Evolutionary conservation across 495 filamentous ascomycete genomes (phyloP), one percentile per base, ranked within the genome.

Genomic region (Lasiosphaeria ovina): DNA sequence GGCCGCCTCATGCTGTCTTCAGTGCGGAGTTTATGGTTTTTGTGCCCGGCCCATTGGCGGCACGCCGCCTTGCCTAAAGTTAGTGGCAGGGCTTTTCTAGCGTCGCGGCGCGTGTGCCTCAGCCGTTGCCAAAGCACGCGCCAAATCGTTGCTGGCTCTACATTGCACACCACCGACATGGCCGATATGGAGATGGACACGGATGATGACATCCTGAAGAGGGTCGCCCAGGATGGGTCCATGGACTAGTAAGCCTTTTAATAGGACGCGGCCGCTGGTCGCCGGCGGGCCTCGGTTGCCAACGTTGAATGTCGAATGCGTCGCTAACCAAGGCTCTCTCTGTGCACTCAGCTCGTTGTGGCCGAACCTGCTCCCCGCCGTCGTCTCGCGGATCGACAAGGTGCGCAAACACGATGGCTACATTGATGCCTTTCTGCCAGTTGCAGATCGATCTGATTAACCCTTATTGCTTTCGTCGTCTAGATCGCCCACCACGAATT

Each of bases 191-290:
- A 79, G 8, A 72, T 74, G n/a, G 78, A 78, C 17, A 68, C 59
- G 75, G 84, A 86, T 63, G 86, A 91, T 67, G 83, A 83, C 69
- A 74, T 88, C 63, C 77, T 94, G 50, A 77, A 79, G 64, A 73
- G 69, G 62, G 80, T 84, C 72, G 87, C 88, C 63, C 76, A 81
- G 63, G 87, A 88, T 72, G 86, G 85, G 47, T 74, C 79, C 32
- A 85, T 93, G 72, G 85, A 90, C 62, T 79, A 83, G 90, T 92
- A 82, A 73, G 79, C 57, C 35, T 54, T 51, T 51, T n/a, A n/a
- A n/a, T n/a, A 51, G 57, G 17, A 17, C 1, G 35, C 44, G 11
- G 34, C 48, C n/a, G n/a, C 32, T 31, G 12, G 24, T 8, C 14
- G 6, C 53, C 44, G 35, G 57, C 17, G 38, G 14, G 32, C 60